phyloP scores from a whole-genome alignment of 2,329 filamentous ascomycete species.

The Claviceps maximensis region DNA sequence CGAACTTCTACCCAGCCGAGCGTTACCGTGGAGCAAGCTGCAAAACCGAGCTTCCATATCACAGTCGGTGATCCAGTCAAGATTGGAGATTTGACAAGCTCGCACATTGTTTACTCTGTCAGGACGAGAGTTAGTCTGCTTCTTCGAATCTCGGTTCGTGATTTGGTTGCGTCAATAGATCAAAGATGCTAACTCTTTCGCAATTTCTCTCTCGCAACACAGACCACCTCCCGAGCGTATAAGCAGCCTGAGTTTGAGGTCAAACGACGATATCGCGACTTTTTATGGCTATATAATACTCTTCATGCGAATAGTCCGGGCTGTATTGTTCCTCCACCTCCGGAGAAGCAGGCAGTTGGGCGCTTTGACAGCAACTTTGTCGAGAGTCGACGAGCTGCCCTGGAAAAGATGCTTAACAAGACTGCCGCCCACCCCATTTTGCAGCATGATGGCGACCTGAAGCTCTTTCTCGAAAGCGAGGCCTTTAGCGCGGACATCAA shows the following conservation, averaged over 20 bases:
- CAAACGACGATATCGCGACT: conserved; percentile 87
- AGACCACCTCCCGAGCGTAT: conserved; percentile 95
- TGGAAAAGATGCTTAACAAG: conserved; percentile 98
- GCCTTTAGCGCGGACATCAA: conserved; percentile 93
- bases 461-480: conserved; percentile 94
- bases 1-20: conserved; percentile 53
- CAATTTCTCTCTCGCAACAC: not conserved
- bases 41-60: conserved; percentile 84
- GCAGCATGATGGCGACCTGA: conserved; percentile 86
- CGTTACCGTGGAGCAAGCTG: conserved; percentile 81
- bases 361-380: conserved; percentile 96
- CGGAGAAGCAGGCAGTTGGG: conserved; percentile 94
- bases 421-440: conserved; percentile 77
- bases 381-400: conserved; percentile 74
- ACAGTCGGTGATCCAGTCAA: conserved; percentile 93
- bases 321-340: conserved; percentile 86
- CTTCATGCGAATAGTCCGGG: conserved; percentile 91
- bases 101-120: conserved; percentile 95
- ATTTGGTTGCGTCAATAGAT: not conserved
- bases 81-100: conserved; percentile 90
- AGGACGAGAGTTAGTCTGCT: conserved; percentile 59
- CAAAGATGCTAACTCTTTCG: not conserved
- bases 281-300: conserved; percentile 93
- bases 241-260: conserved; percentile 86
- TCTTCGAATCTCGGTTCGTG: not conserved